A percentile compares a stretch with the other conserved stretches of the same genome.
phyloP scores from a whole-genome alignment of 2,329 filamentous ascomycete genomes.

The Cladophialophora carrionii region DNA sequence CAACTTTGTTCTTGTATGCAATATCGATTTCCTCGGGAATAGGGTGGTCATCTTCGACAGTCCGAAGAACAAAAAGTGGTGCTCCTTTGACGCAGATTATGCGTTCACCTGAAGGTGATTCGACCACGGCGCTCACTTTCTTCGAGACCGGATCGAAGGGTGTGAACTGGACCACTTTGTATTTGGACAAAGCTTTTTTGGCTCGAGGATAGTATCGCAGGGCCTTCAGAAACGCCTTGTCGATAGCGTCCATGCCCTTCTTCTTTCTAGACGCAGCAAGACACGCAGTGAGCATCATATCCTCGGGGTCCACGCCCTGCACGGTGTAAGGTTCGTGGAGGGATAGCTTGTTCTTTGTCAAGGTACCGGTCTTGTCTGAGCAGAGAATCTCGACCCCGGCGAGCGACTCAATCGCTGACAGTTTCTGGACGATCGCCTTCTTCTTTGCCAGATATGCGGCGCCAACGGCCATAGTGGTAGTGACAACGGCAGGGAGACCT shows the following conservation, averaged over 20 bases:
- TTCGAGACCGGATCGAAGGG: conserved; percentile 93
- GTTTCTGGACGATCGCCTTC: conserved; percentile 90
- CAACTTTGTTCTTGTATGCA: conserved; percentile 90
- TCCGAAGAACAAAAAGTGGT: conserved; percentile 83
- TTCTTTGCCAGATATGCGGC: conserved; percentile 89
- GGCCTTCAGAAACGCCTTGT: conserved; percentile 90
- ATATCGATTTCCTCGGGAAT: conserved; percentile 76
- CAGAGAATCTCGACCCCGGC: conserved; percentile 92
- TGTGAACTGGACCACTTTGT: conserved; percentile 81
- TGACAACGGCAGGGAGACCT: conserved; percentile 89
- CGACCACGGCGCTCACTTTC: conserved; percentile 82
- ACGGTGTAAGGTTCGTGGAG: conserved; percentile 83
- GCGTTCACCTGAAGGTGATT: conserved; percentile 79
- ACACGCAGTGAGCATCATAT: conserved; percentile 90
- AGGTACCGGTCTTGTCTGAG: conserved; percentile 90
- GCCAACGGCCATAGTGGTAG: conserved; percentile 93
- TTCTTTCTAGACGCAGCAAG: conserved; percentile 89
- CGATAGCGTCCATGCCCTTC: conserved; percentile 89
- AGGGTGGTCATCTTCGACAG: conserved; percentile 80
- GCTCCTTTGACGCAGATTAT: conserved; percentile 92
- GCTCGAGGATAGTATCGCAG: conserved; percentile 80
- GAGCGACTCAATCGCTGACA: conserved; percentile 87
- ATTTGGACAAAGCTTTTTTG: conserved; percentile 78
- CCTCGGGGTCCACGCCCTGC: conserved; percentile 77
- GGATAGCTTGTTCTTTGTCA: conserved; percentile 93